Percentiles rank a stretch among this genome's conserved stretches.
Evolutionary conservation across 73 alveolate genomes (phyloP).

Genomic region (Tetrahymena elliotti): DNA sequence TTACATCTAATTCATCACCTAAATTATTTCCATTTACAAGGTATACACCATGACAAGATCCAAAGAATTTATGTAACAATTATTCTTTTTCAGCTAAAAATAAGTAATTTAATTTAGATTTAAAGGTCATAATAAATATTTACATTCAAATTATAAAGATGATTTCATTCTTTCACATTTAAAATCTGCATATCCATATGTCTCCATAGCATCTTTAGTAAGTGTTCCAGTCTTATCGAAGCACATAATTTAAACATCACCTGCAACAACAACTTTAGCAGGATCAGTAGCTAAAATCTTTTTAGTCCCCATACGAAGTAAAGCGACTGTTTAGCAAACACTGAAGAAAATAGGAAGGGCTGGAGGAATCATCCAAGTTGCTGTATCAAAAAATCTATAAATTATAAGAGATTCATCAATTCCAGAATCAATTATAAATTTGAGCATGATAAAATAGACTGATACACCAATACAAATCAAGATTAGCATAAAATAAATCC

Average conservation of each 20-base stretch:
- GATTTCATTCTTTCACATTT: not conserved
- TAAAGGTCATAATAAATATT: not conserved
- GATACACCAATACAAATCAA: not conserved
- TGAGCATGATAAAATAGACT: not conserved
- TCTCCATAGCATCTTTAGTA: conserved; percentile 11
- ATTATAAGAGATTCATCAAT: not conserved
- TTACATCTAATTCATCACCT: conserved; percentile 39
- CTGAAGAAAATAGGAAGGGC: conserved; percentile 7
- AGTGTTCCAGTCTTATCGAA: conserved; percentile 37
- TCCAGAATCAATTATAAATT: not conserved
- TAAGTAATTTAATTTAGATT: not conserved
- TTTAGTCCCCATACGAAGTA: not conserved
- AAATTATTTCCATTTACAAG: conserved; percentile 13
- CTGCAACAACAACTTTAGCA: conserved; percentile 15
- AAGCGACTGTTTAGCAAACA: not conserved
- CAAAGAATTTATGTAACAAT: conserved; percentile 15
- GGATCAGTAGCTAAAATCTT: conserved; percentile 30
- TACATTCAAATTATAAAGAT: not conserved
- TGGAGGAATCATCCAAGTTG: conserved; percentile 25
- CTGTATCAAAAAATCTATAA: conserved; percentile 25
- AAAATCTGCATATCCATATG: conserved; percentile 1
- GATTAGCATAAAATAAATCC: conserved; percentile 2
- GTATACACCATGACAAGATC: conserved; percentile 40
- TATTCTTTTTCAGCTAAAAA: not conserved
- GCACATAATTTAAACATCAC: conserved; percentile 11